These are phyloP conservation scores for Scheffersomyces coipomensis DNA, from an alignment of 805 yeast genomes.

Conservation along the genomic window DNA sequence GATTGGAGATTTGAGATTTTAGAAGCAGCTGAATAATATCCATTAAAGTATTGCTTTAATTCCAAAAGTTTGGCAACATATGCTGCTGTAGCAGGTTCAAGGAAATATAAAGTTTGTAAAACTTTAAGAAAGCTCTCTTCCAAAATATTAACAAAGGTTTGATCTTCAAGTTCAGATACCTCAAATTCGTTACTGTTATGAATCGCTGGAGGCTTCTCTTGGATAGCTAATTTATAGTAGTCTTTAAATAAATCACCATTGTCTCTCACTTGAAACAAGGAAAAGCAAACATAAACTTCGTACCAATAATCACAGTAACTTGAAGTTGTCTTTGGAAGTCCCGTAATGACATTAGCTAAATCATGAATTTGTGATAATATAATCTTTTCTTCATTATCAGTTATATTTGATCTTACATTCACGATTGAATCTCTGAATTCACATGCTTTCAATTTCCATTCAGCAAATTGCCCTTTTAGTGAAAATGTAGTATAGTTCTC, in stretches of 20 bases:
- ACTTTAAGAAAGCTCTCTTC: slow-evolving; percentile 57
- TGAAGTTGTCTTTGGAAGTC: slow-evolving; percentile 49
- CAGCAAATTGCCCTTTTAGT: slow-evolving; percentile 40
- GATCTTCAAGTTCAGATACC: slow-evolving; percentile 17
- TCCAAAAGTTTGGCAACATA: slow-evolving; percentile 61
- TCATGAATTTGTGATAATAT: slow-evolving; percentile 39
- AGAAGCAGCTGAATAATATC: slow-evolving; percentile 22
- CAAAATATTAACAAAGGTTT: slow-evolving; percentile 51
- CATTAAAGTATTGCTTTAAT: slow-evolving; percentile 55
- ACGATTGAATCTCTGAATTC: slow-evolving; percentile 46
- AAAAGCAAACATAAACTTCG: slow-evolving; percentile 57
- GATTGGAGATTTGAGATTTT: slow-evolving; percentile 8
- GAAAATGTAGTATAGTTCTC: slow-evolving; percentile 39
- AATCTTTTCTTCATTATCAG: slow-evolving; percentile 20
- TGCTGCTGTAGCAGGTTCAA: slow-evolving; percentile 65
- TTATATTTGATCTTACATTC: slow-evolving; percentile 18
- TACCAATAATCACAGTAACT: slow-evolving; percentile 62
- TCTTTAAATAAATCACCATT: slow-evolving; percentile 28
- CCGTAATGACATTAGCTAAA: slow-evolving; percentile 44
- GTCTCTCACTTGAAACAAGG: slow-evolving; percentile 59
- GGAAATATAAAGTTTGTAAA: slow-evolving; percentile 54
- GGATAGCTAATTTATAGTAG: slow-evolving; percentile 30
- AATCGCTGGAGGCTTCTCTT: slow-evolving; percentile 26
- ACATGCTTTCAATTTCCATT: slow-evolving; percentile 52
- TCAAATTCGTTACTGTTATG: slow-evolving; percentile 31